Base-by-base conservation (phyloP, 2,329 filamentous ascomycete genomes). In the Aspergillus brunneoviolaceus region DNA sequence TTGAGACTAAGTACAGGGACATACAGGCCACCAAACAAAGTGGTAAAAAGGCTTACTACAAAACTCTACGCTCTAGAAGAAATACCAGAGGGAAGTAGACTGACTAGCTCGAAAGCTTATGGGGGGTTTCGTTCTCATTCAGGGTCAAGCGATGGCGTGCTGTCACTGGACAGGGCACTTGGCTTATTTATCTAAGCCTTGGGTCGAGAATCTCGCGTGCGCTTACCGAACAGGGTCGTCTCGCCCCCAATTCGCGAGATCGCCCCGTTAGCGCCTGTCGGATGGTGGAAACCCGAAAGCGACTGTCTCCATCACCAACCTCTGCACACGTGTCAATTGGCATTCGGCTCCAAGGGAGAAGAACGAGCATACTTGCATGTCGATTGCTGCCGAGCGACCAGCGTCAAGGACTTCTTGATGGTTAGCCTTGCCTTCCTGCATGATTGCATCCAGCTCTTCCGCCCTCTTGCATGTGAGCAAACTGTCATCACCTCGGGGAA, bases 31-130 rank as follows among this genome's bases (percentile, higher is more conserved):
- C 84, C 63, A 98, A 96, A 78, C 86, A 84, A 25, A 96, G 91
- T 69, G 95, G 95, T 55, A 96, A 92, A 80, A 97, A 94, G 78
- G 87, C 85, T 0, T 89, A 91, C 70, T 98, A 97, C 81, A 94
- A 94, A 73, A 89, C 88, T 58, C 76, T 96, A 66, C 86, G 90
- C 72, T 81, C 81, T 53, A 84, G 86, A 74, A 79, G 85, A 61
- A 74, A 70, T 49, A 60, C 60, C 33, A 67, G 67, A 55, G 67
- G 63, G 29, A 72, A 67, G 62, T 71, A 45, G 39, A 35, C 14
- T 35, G 39, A 35, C 14, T 35, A 35, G 33, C 33, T 35, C 27
- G 33, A 35, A 16, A 12, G 14, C 16, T 16, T 12, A 35, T 14
- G 10, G 11, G 11, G 33, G 5, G 5, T 16, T 35, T 35, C 33